These are phyloP conservation scores for Trichosporon asahii DNA, from an alignment of 1,284 basidiomycete species.

Conservation along the genomic window DNA sequence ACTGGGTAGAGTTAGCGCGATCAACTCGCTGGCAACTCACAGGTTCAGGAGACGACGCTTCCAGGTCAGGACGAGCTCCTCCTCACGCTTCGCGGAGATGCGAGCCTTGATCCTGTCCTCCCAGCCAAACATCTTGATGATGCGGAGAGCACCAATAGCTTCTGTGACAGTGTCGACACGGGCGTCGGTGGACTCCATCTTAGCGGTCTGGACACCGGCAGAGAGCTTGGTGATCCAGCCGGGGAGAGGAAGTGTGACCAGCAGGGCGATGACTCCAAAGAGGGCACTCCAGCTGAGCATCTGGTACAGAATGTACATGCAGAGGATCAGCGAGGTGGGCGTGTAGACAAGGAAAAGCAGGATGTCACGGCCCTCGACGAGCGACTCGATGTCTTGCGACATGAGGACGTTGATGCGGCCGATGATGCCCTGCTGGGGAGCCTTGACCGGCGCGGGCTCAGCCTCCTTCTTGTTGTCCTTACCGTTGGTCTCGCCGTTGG, in stretches of 20 bases:
- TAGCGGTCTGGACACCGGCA: slow-evolving; percentile 37
- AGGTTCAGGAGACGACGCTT: slow-evolving; percentile 40
- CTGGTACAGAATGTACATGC: slow-evolving; percentile 41
- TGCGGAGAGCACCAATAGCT: slow-evolving; percentile 49
- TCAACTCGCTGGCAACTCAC: slow-evolving; percentile 22
- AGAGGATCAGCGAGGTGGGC: slow-evolving; percentile 45
- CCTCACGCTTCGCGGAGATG: slow-evolving; percentile 58
- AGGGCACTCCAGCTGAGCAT: slow-evolving; percentile 55
- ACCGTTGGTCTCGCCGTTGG: slow-evolving; percentile 12
- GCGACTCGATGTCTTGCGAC: slow-evolving; percentile 48
- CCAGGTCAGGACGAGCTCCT: slow-evolving; percentile 57
- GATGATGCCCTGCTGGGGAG: slow-evolving; percentile 51
- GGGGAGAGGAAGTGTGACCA: slow-evolving; percentile 58
- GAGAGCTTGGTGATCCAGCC: slow-evolving; percentile 46
- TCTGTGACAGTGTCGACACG: slow-evolving; percentile 58
- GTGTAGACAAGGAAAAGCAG: slow-evolving; percentile 44
- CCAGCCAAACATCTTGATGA: slow-evolving; percentile 70
- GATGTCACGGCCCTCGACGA: slow-evolving; percentile 50
- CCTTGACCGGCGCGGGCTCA: slow-evolving; percentile 6
- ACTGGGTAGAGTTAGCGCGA: slow-evolving; percentile 10
- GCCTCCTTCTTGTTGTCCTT: slow-evolving; percentile 28
- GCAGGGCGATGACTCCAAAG: slow-evolving; percentile 59
- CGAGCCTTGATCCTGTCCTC: slow-evolving; percentile 58
- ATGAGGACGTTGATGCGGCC: slow-evolving; percentile 62
- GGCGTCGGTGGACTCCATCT: slow-evolving; percentile 55